These are phyloP conservation scores for Aureobasidium sp. DNA, from an alignment of 2,329 filamentous ascomycete species.

Conservation along the genomic window DNA sequence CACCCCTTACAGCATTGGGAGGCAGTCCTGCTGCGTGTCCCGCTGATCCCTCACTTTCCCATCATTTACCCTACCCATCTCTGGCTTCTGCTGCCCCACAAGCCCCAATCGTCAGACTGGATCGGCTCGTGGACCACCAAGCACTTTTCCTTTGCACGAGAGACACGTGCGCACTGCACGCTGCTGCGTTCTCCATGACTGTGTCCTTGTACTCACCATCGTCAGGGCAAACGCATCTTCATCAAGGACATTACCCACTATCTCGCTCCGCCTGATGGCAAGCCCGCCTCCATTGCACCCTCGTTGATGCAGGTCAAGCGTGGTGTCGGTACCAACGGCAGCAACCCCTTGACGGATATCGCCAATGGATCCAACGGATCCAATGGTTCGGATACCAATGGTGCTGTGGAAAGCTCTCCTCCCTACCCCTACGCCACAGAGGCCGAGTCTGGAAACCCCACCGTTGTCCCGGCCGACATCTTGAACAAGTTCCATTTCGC, in stretches of 20 bases:
- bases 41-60: not conserved
- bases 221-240: constrained; percentile 80
- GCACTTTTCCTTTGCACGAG: not conserved
- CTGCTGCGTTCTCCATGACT: not conserved
- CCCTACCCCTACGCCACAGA: constrained; percentile 52
- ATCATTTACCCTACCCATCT: not conserved
- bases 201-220: constrained; percentile 31
- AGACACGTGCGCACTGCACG: not conserved
- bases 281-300: constrained; percentile 62
- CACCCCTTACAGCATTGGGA: constrained; percentile 22
- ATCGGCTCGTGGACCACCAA: not conserved
- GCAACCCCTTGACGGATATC: constrained; percentile 3
- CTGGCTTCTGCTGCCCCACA: not conserved
- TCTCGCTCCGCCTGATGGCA: constrained; percentile 64
- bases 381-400: constrained; percentile 21
- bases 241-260: constrained; percentile 99
- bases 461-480: constrained; percentile 65
- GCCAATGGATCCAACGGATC: constrained; percentile 13
- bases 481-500: constrained; percentile 83
- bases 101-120: not conserved
- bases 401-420: constrained; percentile 22
- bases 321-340: constrained; percentile 46
- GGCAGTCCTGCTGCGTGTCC: constrained; percentile 11
- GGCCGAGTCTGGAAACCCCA: constrained; percentile 66
- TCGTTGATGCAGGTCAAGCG: constrained; percentile 55